These are phyloP conservation scores for Hymenotorrendiella dingleyae DNA, from an alignment of 2,329 filamentous ascomycete genomes.

Conservation along the genomic window DNA sequence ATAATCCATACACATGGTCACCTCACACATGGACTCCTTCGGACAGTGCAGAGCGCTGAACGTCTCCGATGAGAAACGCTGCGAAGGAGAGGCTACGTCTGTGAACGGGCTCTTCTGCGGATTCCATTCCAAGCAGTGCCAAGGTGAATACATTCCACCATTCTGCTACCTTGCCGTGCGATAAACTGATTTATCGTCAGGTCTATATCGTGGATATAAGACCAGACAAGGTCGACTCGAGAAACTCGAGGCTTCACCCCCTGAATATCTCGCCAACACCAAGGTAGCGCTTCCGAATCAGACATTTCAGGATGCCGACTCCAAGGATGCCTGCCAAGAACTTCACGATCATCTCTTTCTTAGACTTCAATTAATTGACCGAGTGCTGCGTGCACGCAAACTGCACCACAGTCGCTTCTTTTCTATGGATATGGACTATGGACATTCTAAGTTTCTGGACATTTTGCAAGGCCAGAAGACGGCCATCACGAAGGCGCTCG, in stretches of 20 bases:
- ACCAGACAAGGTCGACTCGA: conserved; percentile 40
- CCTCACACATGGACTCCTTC: conserved; percentile 1
- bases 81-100: conserved; percentile 33
- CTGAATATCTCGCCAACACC: conserved; percentile 33
- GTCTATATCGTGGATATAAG: conserved; percentile 45
- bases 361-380: conserved; percentile 31
- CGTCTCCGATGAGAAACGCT: conserved; percentile 34
- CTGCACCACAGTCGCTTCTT: conserved; percentile 39
- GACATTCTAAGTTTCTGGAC: conserved; percentile 37
- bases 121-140: conserved; percentile 37
- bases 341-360: conserved; percentile 37
- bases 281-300: conserved; percentile 35
- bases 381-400: conserved; percentile 37
- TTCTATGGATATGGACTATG: conserved; percentile 37
- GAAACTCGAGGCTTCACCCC: conserved; percentile 29
- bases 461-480: conserved; percentile 32
- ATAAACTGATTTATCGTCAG: no score
- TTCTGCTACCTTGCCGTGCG: no score
- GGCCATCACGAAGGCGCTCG: conserved; percentile 30
- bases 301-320: conserved; percentile 34
- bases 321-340: conserved; percentile 33
- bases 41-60: conserved; percentile 28
- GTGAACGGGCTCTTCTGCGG: conserved; percentile 37
- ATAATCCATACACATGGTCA: no score
- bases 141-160: no score